Evolutionary conservation across 805 yeast genomes (phyloP), one percentile per base, ranked within the genome.

Genomic region (Suhomyces sp.): DNA sequence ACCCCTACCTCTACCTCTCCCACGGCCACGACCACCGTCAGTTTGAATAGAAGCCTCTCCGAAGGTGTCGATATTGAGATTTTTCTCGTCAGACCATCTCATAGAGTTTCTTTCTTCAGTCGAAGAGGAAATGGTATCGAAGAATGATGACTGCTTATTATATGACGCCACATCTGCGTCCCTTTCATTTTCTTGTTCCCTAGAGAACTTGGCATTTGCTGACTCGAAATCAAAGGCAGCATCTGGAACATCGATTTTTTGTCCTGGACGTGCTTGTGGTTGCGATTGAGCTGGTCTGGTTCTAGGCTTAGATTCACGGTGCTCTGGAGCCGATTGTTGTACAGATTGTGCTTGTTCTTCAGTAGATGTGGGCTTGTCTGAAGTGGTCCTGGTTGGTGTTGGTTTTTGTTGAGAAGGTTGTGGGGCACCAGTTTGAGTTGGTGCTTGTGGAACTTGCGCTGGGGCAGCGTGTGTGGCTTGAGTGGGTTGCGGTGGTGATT

Each of bases 81-180:
- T 63, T 42, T 82, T 80, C 52, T 87, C 95, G 47, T 81, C 84
- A 30, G 73, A 65, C 80, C 95, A 82, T 51, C 79, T 74, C 76
- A 78, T 67, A 22, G 53, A 30, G 17, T 61, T 53, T 31, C 72
- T 72, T 35, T 72, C 75, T 29, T 56, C 65, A 24, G 80, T 70
- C 4, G 88, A 80, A 8, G 88, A 76, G 8, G 95, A 83, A 38
- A 91, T 77, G 42, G 76, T 77, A 61, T 93, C 98, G 53, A 91
- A 91, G 60, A 93, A 91, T 2, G 97, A 88, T 10, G 88, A 77
- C 51, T 76, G 74, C 58, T 81, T 88, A 65, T 88, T 76, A 66
- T 93, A 93, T 19, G 50, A 53, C 7, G 53, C 36, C 23, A 40
- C 47, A 18, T 58, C 63, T 16, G 53, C 48, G 15, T 58, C 68